phyloP scores from a whole-genome alignment of 495 filamentous ascomycete species.

The Lophiotrema nucula region DNA sequence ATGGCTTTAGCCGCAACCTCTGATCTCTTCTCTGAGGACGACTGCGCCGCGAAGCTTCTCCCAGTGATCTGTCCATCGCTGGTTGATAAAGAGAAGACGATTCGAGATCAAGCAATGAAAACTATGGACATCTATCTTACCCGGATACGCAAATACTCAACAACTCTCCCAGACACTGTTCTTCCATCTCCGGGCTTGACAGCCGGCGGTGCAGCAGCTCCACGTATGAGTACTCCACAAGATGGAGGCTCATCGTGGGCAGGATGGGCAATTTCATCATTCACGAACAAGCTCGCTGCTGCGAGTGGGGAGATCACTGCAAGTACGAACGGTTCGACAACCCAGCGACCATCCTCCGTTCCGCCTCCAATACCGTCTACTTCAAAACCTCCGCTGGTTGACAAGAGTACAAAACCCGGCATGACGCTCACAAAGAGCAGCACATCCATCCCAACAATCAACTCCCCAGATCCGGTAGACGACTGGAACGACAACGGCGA shows the following conservation, averaged over 20 bases:
- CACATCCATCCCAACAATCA: slow-evolving; percentile 50
- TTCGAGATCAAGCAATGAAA: slow-evolving; percentile 83
- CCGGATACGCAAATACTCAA: slow-evolving; percentile 73
- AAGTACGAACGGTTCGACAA: slow-evolving; percentile 39
- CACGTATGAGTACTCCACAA: slow-evolving; percentile 74
- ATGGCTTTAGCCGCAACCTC: slow-evolving; percentile 80
- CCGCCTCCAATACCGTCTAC: slow-evolving; percentile 21
- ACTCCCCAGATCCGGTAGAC: slow-evolving; percentile 18
- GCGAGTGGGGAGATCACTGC: slow-evolving; percentile 81
- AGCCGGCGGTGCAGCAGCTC: slow-evolving; percentile 41
- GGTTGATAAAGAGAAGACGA: slow-evolving; percentile 82
- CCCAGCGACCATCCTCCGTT: slow-evolving; percentile 33
- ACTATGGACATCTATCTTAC: slow-evolving; percentile 87
- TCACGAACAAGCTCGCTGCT: slow-evolving; percentile 86
- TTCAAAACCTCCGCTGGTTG: background rate
- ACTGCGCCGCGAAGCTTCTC: slow-evolving; percentile 79
- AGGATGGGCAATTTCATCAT: slow-evolving; percentile 98
- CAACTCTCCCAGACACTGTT: slow-evolving; percentile 75
- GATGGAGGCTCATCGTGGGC: slow-evolving; percentile 79
- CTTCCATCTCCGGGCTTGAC: slow-evolving; percentile 49
- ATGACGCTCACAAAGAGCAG: slow-evolving; percentile 39
- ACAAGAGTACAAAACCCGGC: slow-evolving; percentile 3
- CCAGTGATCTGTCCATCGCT: slow-evolving; percentile 78
- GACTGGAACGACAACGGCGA: slow-evolving; percentile 53
- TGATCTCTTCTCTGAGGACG: slow-evolving; percentile 85